A percentile compares a stretch with the other conserved stretches of the same genome.
These are phyloP conservation scores for Verbascum thapsus DNA, from an alignment of 257 asterid genomes.

Conservation along the genomic window DNA sequence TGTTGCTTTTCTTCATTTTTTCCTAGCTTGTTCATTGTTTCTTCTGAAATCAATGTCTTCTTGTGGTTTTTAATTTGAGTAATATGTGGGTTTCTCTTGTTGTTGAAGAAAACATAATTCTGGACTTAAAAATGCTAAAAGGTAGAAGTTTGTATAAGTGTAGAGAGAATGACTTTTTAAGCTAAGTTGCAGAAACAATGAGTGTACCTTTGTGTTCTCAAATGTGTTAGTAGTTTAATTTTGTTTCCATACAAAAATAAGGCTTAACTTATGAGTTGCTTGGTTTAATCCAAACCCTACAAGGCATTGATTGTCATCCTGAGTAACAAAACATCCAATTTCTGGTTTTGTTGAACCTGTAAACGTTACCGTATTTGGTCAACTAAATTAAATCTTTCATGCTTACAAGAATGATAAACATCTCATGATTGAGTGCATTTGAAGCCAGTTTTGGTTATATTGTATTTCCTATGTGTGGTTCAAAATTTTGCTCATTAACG, in stretches of 20 bases:
- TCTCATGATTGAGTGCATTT: not conserved
- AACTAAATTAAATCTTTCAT: slow-evolving; percentile 7
- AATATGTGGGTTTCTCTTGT: slow-evolving; percentile 6
- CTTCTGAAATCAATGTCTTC: slow-evolving; percentile 5
- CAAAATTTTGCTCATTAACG: not conserved
- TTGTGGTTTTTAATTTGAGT: slow-evolving; percentile 15
- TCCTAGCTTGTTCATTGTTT: slow-evolving; percentile 22
- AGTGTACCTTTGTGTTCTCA: slow-evolving; percentile 10
- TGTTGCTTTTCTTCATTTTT: slow-evolving; percentile 20
- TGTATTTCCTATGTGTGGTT: not conserved
- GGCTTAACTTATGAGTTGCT: not conserved
- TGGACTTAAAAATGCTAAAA: slow-evolving; percentile 1
- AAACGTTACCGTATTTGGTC: not conserved
- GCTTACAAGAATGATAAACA: not conserved
- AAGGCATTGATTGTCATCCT: slow-evolving; percentile 1
- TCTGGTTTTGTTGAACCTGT: not conserved
- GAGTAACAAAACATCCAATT: not conserved
- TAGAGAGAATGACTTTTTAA: not conserved
- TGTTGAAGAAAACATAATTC: not conserved
- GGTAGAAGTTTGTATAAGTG: not conserved
- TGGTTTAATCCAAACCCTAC: not conserved
- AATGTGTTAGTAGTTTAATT: not conserved
- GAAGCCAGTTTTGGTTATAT: not conserved
- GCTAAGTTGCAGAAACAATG: slow-evolving; percentile 4
- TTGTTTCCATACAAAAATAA: not conserved